Evolutionary conservation across 2,329 filamentous ascomycete genomes (phyloP).

Genomic region (Monilinia fructicola): DNA sequence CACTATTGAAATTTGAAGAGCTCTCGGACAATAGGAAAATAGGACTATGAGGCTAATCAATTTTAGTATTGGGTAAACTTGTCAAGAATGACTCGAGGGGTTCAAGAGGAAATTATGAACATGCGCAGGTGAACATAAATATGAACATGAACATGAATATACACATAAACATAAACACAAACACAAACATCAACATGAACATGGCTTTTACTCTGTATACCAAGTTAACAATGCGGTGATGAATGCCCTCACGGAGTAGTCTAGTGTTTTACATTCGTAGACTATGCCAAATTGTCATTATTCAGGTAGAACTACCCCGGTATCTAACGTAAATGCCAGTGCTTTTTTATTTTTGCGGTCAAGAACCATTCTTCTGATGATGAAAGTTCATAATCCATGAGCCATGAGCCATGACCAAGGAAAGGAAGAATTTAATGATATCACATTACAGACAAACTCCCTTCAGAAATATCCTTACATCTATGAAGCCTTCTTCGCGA

Average conservation of each 20-base stretch:
- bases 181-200: too few species aligned
- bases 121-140: too few species aligned
- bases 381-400: constrained; percentile 10
- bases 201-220: too few species aligned
- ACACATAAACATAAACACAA: too few species aligned
- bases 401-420: neutral
- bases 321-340: neutral
- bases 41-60: too few species aligned
- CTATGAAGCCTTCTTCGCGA: constrained; percentile 68
- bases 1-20: too few species aligned
- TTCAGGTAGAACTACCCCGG: neutral
- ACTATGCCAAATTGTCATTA: neutral
- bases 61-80: too few species aligned
- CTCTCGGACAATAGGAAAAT: too few species aligned
- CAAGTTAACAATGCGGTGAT: neutral
- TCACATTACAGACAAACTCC: constrained; percentile 18
- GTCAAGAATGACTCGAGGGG: too few species aligned
- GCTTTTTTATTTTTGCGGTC: constrained; percentile 5
- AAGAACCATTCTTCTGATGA: neutral
- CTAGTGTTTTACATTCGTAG: constrained; percentile 1
- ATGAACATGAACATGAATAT: too few species aligned
- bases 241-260: neutral
- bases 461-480: constrained; percentile 19
- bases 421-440: constrained; percentile 17
- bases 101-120: neutral